Percentiles rank a stretch among this genome's conserved stretches.
Evolutionary conservation across 1,284 basidiomycete genomes (phyloP).

Genomic region (Sanguinoderma infundibulare): DNA sequence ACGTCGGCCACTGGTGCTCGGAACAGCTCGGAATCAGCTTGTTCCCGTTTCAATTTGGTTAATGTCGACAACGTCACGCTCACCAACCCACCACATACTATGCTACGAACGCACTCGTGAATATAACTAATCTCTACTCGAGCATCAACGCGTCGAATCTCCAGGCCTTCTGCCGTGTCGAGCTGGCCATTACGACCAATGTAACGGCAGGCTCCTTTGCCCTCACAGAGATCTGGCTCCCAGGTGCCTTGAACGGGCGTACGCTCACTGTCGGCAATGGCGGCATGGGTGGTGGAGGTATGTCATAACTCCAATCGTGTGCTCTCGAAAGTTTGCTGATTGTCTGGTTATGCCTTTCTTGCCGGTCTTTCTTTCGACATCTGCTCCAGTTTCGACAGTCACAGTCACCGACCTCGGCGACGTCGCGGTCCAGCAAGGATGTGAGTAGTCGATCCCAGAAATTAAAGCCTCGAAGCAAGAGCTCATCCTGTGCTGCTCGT

Average conservation of each 20-base stretch:
- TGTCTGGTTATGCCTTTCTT: neutral
- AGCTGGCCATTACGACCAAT: conserved; percentile 30
- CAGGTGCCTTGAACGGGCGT: conserved; percentile 35
- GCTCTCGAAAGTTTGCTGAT: neutral
- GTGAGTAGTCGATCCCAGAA: conserved; percentile 20
- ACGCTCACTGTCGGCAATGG: conserved; percentile 34
- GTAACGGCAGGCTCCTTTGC: conserved; percentile 28
- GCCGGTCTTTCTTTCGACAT: neutral
- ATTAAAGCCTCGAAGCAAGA: neutral
- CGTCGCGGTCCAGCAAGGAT: conserved; percentile 32
- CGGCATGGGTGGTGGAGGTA: conserved; percentile 34
- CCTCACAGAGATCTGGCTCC: conserved; percentile 36
- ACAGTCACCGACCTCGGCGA: conserved; percentile 32
- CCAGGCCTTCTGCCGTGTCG: conserved; percentile 28
- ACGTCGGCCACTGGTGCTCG: neutral
- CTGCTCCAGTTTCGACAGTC: conserved; percentile 15
- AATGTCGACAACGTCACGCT: conserved; percentile 11
- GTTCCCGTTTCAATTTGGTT: conserved; percentile 8
- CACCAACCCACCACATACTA: conserved; percentile 18
- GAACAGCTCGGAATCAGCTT: conserved; percentile 6
- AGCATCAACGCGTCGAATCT: conserved; percentile 25
- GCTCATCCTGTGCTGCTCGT: neutral
- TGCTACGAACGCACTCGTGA: conserved; percentile 19
- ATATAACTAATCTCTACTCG: conserved; percentile 28
- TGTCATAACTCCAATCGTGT: neutral